A percentile compares a stretch with the other conserved stretches of the same genome.
phyloP scores from a whole-genome alignment of 306 rosid genomes.

The Gynostemma pentaphyllum region DNA sequence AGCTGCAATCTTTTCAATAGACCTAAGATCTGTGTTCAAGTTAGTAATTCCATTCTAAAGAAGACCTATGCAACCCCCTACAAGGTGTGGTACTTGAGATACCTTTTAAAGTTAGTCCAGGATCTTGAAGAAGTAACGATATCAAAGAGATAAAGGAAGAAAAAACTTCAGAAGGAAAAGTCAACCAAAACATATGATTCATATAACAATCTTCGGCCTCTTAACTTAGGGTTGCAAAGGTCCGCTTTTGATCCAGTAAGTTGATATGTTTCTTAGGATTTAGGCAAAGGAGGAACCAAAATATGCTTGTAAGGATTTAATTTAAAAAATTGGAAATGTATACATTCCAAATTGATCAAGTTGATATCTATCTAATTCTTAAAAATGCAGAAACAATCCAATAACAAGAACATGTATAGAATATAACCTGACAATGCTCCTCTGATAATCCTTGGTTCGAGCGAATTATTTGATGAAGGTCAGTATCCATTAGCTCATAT shows the following conservation, averaged over 20 bases:
- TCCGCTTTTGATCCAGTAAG: too few species aligned
- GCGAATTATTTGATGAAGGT: constrained; percentile 87
- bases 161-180: too few species aligned
- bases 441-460: constrained; percentile 86
- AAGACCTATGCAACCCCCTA: not conserved
- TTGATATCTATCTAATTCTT: not conserved
- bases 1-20: not conserved
- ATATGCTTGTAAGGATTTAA: not conserved
- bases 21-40: not conserved
- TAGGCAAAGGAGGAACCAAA: too few species aligned
- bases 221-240: too few species aligned
- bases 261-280: too few species aligned
- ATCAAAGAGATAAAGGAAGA: too few species aligned
- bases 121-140: not conserved
- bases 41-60: not conserved
- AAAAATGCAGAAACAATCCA: not conserved
- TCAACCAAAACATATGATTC: not conserved
- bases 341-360: not conserved
- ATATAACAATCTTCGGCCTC: not conserved
- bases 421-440: constrained; percentile 89
- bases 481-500: constrained; percentile 98
- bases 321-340: not conserved
- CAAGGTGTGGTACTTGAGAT: not conserved
- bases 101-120: not conserved
- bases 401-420: constrained; percentile 1